Evolutionary conservation across 2,329 filamentous ascomycete species (phyloP).

Genomic region (Aspergillus pseudoglaucus): DNA sequence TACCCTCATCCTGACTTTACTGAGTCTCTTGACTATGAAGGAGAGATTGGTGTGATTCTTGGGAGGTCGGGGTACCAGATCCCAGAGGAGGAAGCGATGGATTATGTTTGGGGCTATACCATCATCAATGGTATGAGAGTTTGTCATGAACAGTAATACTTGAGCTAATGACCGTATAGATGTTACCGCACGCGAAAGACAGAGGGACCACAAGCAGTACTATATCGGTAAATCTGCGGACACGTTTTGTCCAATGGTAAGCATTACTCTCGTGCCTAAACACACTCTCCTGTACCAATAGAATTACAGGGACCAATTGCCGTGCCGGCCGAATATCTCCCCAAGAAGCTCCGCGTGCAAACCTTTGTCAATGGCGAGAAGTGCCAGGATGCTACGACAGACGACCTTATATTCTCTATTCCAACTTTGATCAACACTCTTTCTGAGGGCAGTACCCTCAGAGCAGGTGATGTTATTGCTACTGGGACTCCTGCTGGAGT

Average conservation of each 20-base stretch:
- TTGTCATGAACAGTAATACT: too few relatives aligned
- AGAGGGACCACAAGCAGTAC: conserved; percentile 56
- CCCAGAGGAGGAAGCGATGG: conserved; percentile 39
- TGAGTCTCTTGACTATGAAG: conserved; percentile 49
- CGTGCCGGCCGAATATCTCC: conserved; percentile 41
- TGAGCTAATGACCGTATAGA: conserved; percentile 24
- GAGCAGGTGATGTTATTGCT: conserved; percentile 47
- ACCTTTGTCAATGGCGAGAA: conserved; percentile 48
- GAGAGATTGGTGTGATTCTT: conserved; percentile 52
- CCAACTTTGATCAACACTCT: conserved; percentile 43
- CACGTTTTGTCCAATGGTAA: conserved; percentile 48
- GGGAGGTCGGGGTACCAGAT: conserved; percentile 45
- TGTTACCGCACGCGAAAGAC: conserved; percentile 48
- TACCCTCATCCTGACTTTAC: conserved; percentile 44
- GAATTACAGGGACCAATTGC: conserved; percentile 42
- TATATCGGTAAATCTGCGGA: conserved; percentile 53
- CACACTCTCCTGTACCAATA: too few relatives aligned
- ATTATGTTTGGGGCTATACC: conserved; percentile 52
- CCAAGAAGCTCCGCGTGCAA: conserved; percentile 35
- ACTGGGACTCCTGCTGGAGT: conserved; percentile 46
- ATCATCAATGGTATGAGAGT: conserved; percentile 40
- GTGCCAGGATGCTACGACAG: conserved; percentile 44
- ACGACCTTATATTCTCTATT: conserved; percentile 47
- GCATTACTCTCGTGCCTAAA: too few relatives aligned
- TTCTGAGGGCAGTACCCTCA: conserved; percentile 46